Evolutionary conservation across 2,329 filamentous ascomycete genomes (phyloP), one percentile per base, ranked within the genome.

Genomic region (Colletotrichum truncatum): DNA sequence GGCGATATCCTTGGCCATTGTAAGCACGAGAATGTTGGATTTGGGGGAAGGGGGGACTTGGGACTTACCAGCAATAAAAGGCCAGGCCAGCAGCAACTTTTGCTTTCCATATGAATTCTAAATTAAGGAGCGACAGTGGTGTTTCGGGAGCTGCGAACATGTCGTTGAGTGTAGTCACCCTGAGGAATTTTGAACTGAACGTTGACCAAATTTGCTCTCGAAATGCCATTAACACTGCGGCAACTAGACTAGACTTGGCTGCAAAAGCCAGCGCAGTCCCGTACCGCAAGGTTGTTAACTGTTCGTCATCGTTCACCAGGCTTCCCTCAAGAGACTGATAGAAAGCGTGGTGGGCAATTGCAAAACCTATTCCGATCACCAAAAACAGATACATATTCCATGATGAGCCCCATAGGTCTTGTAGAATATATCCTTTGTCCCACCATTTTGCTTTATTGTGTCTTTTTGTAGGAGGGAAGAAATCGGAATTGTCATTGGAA

Each of bases 331-430:
- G 64, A 3, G 68, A 67, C 14, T 58, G 59, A 60, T 79, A 78
- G 67, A 77, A 79, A 23, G 72, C 39, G 48, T 79, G 76, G 55
- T 78, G 77, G 26, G 73, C 73, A 4, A 76, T 45, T 8, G 77
- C 73, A 28, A 72, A 74, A 43, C 68, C 30, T 10, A 77, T 41
- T 6, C 76, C 74, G 16, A 73, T 64, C 18, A 76, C 6, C 36
- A 78, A 72, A 53, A 77, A 70, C n/a, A 72, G 21, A 46, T 76
- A 74, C 75, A 79, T 78, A 36, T 70, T 69, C 61, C 73, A 75
- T 2, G 74, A 73, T 3, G 75, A 69, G n/a, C 74, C 75, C 78
- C 78, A 82, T 54, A 78, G n/a, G 16, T 46, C 21, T n/a, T 38
- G 48, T 16, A 52, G 32, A 28, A 38, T 1, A 14, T 52, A 38